A percentile compares a stretch with the other conserved stretches of the same genome.
Conservation (phyloP, 805 yeast species). For the Hermanozyma aechmeae region DNA sequence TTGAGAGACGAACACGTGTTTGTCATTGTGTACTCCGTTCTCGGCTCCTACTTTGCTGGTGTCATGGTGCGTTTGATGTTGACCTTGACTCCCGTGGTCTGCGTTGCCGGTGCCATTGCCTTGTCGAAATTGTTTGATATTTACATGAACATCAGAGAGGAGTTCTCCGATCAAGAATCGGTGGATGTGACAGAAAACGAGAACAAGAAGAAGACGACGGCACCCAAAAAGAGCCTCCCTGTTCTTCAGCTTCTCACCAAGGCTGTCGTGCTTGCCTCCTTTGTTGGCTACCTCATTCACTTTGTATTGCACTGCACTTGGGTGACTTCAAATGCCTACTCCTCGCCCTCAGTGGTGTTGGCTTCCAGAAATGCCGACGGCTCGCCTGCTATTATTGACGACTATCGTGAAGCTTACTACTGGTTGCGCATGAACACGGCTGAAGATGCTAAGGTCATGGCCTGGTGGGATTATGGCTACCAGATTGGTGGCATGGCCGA, state of each 20-base stretch:
- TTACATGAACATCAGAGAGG: slow-evolving; percentile 59
- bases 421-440: slow-evolving; percentile 98
- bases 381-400: slow-evolving; percentile 76
- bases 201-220: slow-evolving; percentile 1
- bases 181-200: no score
- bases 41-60: slow-evolving; percentile 96
- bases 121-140: slow-evolving; percentile 76
- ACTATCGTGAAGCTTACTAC: slow-evolving; percentile 96
- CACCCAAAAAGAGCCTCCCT: slow-evolving; percentile 5
- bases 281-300: slow-evolving; percentile 62
- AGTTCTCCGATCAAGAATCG: no score
- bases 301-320: slow-evolving; percentile 94
- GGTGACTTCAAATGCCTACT: slow-evolving; percentile 93
- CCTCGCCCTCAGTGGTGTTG: slow-evolving; percentile 95
- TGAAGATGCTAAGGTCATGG: slow-evolving; percentile 91
- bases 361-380: slow-evolving; percentile 84
- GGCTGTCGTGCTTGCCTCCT: slow-evolving; percentile 53
- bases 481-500: slow-evolving; percentile 99
- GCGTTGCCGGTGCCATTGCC: slow-evolving; percentile 89
- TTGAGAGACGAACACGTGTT: slow-evolving; percentile 88
- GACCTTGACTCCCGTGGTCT: slow-evolving; percentile 91
- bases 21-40: slow-evolving; percentile 82
- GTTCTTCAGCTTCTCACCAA: slow-evolving; percentile 42
- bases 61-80: slow-evolving; percentile 98
- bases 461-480: slow-evolving; percentile 99